These are phyloP conservation scores for Saussurea involucrata DNA, from an alignment of 129 eudicot genomes.

Conservation along the genomic window DNA sequence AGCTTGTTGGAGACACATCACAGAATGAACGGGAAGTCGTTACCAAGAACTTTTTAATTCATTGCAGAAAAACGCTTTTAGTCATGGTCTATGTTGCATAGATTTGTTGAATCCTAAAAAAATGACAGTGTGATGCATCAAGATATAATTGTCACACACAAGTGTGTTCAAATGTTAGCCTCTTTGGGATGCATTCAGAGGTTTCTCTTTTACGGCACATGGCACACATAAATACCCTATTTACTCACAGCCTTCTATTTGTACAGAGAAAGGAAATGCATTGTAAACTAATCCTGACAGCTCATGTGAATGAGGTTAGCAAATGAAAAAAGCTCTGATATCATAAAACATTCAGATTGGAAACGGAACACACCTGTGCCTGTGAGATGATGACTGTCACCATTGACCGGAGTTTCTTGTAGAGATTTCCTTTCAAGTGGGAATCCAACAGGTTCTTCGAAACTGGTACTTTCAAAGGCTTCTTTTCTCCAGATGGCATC, in stretches of 20 bases:
- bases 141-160: neutral
- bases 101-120: neutral
- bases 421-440: slow-evolving; percentile 70
- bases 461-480: slow-evolving; percentile 77
- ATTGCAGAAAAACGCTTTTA: neutral
- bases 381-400: slow-evolving; percentile 74
- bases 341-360: neutral
- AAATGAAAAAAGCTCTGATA: neutral
- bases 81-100: neutral
- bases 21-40: neutral
- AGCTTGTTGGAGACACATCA: neutral
- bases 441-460: slow-evolving; percentile 89
- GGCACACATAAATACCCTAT: neutral
- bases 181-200: neutral
- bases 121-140: neutral
- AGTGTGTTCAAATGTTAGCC: neutral
- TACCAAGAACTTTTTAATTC: neutral
- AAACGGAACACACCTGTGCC: slow-evolving; percentile 60
- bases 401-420: slow-evolving; percentile 57
- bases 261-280: neutral
- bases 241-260: neutral
- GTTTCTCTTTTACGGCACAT: neutral
- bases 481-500: slow-evolving; percentile 89
- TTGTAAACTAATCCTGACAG: neutral
- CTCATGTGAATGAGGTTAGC: neutral